These are phyloP conservation scores for Lactarius evosmus DNA, from an alignment of 768 basidiomycete genomes.

Conservation along the genomic window DNA sequence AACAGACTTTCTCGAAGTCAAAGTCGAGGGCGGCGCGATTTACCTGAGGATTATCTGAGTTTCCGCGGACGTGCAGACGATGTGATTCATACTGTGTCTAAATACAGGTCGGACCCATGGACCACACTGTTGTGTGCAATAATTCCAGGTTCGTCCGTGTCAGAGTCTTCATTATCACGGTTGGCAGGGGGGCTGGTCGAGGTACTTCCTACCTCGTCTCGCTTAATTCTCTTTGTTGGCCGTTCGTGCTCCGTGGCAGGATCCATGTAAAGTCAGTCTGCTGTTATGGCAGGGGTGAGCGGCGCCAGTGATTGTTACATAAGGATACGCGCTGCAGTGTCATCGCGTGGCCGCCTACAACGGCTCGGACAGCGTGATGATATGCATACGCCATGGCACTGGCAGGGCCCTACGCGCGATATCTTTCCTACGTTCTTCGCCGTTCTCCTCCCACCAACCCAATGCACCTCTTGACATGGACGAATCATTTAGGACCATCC, in stretches of 20 bases:
- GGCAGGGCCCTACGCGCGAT: constrained; percentile 7
- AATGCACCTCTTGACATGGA: constrained; percentile 64
- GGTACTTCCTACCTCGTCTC: not conserved
- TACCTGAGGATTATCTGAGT: constrained; percentile 51
- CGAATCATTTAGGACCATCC: constrained; percentile 56
- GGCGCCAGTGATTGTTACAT: constrained; percentile 17
- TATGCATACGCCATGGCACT: constrained; percentile 19
- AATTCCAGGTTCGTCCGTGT: constrained; percentile 32
- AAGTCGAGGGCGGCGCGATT: constrained; percentile 91
- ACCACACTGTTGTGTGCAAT: constrained; percentile 33
- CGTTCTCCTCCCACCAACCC: constrained; percentile 43
- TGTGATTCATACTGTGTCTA: constrained; percentile 74
- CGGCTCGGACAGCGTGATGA: constrained; percentile 10
- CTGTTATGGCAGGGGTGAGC: not conserved
- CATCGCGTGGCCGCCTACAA: not conserved
- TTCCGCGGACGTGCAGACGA: constrained; percentile 19
- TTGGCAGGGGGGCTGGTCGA: not conserved
- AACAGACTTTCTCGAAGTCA: constrained; percentile 99
- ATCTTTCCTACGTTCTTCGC: constrained; percentile 8
- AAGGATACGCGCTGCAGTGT: constrained; percentile 6
- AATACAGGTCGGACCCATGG: constrained; percentile 79
- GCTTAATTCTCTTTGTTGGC: constrained; percentile 29
- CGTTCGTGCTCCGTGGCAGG: constrained; percentile 19
- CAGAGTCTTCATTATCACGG: constrained; percentile 24
- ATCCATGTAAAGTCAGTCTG: constrained; percentile 13